These are phyloP conservation scores for Teratosphaeria destructans DNA, from an alignment of 2,329 filamentous ascomycete genomes.

Conservation along the genomic window DNA sequence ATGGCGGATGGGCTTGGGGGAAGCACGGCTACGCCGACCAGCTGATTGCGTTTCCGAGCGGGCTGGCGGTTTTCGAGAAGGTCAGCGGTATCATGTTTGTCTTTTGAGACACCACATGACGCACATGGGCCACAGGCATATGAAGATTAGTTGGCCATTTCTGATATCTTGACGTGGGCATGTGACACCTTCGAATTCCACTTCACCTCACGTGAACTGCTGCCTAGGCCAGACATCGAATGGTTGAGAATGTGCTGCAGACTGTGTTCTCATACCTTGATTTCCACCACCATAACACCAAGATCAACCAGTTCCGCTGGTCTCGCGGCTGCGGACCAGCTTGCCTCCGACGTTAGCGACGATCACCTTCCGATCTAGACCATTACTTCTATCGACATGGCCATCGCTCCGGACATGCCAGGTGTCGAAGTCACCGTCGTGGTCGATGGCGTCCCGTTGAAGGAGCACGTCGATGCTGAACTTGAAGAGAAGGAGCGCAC, in stretches of 20 bases:
- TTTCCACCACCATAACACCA: no score
- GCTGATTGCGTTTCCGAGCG: not conserved
- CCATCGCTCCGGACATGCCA: constrained; percentile 1
- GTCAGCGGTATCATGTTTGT: not conserved
- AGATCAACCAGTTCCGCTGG: no score
- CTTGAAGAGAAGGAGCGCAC: constrained; percentile 4
- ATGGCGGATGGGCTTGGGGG: not conserved
- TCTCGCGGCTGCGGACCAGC: no score
- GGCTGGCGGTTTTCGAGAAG: not conserved
- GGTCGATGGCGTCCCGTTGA: constrained; percentile 10
- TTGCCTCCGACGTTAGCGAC: no score
- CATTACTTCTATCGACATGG: not conserved
- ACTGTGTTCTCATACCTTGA: no score
- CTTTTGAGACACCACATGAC: not conserved
- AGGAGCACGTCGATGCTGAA: constrained; percentile 11
- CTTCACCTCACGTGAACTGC: not conserved
- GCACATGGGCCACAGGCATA: not conserved
- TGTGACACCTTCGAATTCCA: not conserved
- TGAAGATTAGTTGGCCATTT: not conserved
- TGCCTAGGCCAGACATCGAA: not conserved
- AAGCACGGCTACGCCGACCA: not conserved
- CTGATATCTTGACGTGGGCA: not conserved
- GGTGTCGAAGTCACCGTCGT: constrained; percentile 9
- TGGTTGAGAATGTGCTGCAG: no score
- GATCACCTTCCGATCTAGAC: no score